Evolutionary conservation across 2,329 filamentous ascomycete genomes (phyloP).

Genomic region (Calonectria pauciramosa): DNA sequence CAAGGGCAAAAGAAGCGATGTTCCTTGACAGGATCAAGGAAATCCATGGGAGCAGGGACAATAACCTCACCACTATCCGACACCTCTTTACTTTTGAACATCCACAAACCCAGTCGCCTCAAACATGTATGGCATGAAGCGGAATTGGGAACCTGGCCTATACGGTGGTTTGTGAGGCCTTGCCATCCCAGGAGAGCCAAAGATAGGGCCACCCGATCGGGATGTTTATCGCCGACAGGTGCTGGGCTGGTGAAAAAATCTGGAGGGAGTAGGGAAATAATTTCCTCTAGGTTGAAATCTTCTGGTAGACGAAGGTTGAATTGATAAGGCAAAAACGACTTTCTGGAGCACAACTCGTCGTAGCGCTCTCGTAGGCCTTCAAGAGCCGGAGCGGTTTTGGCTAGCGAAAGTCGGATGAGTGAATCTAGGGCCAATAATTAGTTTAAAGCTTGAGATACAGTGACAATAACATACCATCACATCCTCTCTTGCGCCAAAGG

Average conservation of each 20-base stretch:
- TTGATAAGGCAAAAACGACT: constrained; percentile 70
- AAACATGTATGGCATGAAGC: constrained; percentile 89
- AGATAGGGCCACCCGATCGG: constrained; percentile 74
- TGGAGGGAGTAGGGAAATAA: constrained; percentile 64
- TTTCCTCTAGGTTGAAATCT: constrained; percentile 63
- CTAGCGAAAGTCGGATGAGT: constrained; percentile 73
- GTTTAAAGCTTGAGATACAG: constrained; percentile 34
- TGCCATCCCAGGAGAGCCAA: constrained; percentile 85
- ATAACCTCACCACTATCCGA: constrained; percentile 66
- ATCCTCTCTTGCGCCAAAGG: constrained; percentile 89
- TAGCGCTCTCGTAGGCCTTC: constrained; percentile 74
- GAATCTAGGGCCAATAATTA: constrained; percentile 60
- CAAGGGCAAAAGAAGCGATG: constrained; percentile 90
- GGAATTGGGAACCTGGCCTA: constrained; percentile 77
- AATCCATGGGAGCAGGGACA: constrained; percentile 72
- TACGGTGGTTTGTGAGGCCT: constrained; percentile 67
- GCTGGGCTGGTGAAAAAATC: constrained; percentile 67
- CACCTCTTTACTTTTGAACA: constrained; percentile 85
- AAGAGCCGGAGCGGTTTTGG: constrained; percentile 72
- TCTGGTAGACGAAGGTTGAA: constrained; percentile 72
- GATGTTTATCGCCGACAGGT: constrained; percentile 46
- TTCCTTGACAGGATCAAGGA: constrained; percentile 77
- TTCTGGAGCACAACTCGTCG: constrained; percentile 69
- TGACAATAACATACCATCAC: constrained; percentile 73
- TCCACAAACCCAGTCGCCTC: constrained; percentile 90